These are phyloP conservation scores for Alloteropsis semialata DNA, from an alignment of 176 grass and related monocot genomes.

Conservation along the genomic window DNA sequence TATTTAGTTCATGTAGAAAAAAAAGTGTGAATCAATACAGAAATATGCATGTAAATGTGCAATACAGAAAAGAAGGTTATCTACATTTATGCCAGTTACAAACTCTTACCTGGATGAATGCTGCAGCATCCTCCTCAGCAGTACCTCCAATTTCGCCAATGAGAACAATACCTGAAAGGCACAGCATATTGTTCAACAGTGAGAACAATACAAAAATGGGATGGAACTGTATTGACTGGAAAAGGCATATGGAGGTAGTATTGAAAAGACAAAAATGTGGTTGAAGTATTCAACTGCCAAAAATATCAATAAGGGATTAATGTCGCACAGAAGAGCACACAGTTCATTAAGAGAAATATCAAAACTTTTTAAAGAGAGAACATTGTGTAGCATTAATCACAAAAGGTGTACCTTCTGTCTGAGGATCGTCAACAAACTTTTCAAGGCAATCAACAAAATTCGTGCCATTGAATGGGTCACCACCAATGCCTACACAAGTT, in stretches of 20 bases:
- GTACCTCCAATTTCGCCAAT: constrained; percentile 99
- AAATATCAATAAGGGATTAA: background rate
- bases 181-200: constrained; percentile 3
- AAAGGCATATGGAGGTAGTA: background rate
- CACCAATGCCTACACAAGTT: constrained; percentile 97
- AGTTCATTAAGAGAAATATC: background rate
- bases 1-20: background rate
- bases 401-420: constrained; percentile 84
- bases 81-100: background rate
- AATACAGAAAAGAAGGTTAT: constrained; percentile 2
- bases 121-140: constrained; percentile 98
- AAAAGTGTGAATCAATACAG: background rate
- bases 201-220: constrained; percentile 21
- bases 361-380: background rate
- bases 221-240: background rate
- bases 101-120: constrained; percentile 77
- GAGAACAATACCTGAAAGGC: constrained; percentile 73
- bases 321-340: background rate
- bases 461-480: constrained; percentile 94
- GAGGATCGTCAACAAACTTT: constrained; percentile 96
- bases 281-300: background rate
- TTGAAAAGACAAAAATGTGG: background rate
- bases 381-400: background rate
- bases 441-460: constrained; percentile 98
- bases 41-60: background rate